These are phyloP conservation scores for Aspergillus bertholletiae DNA, from an alignment of 495 filamentous ascomycete genomes.

Conservation along the genomic window DNA sequence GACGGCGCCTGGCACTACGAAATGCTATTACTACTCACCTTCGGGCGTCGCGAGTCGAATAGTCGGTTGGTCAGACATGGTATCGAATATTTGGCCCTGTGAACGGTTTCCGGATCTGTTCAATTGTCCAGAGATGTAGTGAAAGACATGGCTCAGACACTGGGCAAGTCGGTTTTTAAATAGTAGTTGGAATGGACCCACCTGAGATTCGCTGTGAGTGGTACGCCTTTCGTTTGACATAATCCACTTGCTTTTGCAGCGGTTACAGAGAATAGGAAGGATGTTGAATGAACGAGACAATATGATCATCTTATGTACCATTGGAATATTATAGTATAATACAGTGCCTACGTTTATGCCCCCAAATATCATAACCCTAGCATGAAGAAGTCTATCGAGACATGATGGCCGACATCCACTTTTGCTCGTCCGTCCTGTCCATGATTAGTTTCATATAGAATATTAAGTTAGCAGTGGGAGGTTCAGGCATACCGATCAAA, in stretches of 20 bases:
- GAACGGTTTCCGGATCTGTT: too few relatives aligned
- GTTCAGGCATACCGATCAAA: conserved; percentile 72
- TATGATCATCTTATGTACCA: conserved; percentile 4
- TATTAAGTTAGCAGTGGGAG: too few relatives aligned
- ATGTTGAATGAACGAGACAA: not conserved
- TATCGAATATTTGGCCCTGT: too few relatives aligned
- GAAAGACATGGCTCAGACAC: not conserved
- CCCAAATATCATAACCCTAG: not conserved
- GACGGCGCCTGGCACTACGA: too few relatives aligned
- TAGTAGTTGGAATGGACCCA: not conserved
- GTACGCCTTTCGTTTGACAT: not conserved
- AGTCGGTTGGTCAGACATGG: conserved; percentile 37
- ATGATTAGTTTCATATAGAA: conserved; percentile 9
- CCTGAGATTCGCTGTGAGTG: not conserved
- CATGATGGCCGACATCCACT: conserved; percentile 79
- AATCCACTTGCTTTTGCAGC: too few relatives aligned
- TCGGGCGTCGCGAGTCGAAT: conserved; percentile 48
- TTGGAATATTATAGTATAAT: conserved; percentile 8
- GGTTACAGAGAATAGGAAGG: not conserved
- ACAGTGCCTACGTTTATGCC: conserved; percentile 2
- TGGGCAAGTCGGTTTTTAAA: too few relatives aligned
- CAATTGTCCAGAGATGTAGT: too few relatives aligned
- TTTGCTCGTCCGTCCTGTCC: conserved; percentile 75
- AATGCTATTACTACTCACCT: too few relatives aligned
- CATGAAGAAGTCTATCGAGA: conserved; percentile 30